Evolutionary conservation across 495 filamentous ascomycete species (phyloP), one percentile per base, ranked within the genome.

Genomic region (Penicillium herquei): DNA sequence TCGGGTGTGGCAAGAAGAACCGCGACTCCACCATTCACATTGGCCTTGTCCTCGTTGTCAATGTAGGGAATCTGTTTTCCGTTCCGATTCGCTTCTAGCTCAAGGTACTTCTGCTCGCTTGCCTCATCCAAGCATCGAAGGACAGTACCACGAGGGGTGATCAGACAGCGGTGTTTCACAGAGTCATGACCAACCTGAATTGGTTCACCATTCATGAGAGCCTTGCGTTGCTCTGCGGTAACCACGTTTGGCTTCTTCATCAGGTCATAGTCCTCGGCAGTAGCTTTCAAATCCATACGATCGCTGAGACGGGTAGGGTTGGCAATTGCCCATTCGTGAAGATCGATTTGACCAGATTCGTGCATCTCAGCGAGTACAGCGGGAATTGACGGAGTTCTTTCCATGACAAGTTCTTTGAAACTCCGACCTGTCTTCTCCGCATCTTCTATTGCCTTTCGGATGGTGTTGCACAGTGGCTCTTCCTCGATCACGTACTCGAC

Each of bases 141-240:
- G 51, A 88, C 87, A 52, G 86, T 84, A 4, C 91, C 91, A 53
- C 87, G 85, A 3, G 92, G 90, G 1, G 89, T 92, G 49, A 94
- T 84, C 44, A 94, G 72, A 31, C 69, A 73, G n/a, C 72, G 67
- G 32, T 78, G 66, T 41, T 81, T 75, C 21, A 75, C 66, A 17
- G 70, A 57, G 42, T 70, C 67, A 13, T 52, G 44, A 14, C 71
- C 65, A 14, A 75, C 46, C 7, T 69, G 67, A 16, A 82, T 54
- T 4, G 75, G 67, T 55, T 78, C 68, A 26, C 79, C 77, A 14
- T 66, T 70, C 6, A 72, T 58, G 21, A 75, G 49, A n/a, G 67
- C 54, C 62, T 73, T 75, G n/a, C 67, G 75, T 53, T 73, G 66
- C 12, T 73, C 71, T 31, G 78, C 72, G 7, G 62, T 73, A 47